Conservation (phyloP, 441 rosid species). For the Bruguiera hainesii region DNA sequence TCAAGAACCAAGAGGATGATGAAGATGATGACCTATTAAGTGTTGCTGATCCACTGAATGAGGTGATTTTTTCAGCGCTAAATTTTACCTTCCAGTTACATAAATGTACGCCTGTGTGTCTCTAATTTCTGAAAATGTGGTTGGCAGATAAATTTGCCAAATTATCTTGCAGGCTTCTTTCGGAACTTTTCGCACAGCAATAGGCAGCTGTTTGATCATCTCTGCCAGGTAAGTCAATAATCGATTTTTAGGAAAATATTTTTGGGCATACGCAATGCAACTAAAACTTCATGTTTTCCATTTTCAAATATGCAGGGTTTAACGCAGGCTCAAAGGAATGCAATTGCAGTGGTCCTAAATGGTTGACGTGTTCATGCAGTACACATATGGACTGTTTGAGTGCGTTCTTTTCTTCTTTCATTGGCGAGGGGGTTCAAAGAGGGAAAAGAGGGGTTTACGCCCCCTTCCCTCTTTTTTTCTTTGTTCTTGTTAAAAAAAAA, state of each 20-base stretch:
- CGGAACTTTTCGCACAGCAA: constrained; percentile 47
- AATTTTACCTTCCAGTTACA: not conserved
- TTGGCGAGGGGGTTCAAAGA: too few species aligned
- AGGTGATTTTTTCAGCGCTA: constrained; percentile 42
- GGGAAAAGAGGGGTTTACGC: too few species aligned
- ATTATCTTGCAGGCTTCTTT: constrained; percentile 61
- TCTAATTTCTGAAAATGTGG: constrained; percentile 14
- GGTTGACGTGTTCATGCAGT: constrained; percentile 29
- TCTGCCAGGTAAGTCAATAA: constrained; percentile 51
- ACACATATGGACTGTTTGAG: not conserved
- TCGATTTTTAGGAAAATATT: not conserved
- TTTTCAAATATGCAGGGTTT: constrained; percentile 43
- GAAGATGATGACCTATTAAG: constrained; percentile 51
- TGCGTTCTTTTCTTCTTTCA: not conserved
- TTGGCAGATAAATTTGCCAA: constrained; percentile 68
- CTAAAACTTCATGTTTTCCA: too few species aligned
- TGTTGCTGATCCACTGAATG: constrained; percentile 64
- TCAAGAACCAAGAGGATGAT: constrained; percentile 64
- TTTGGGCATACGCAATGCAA: not conserved
- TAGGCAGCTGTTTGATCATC: constrained; percentile 48
- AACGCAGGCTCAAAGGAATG: constrained; percentile 43
- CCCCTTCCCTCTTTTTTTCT: too few species aligned
- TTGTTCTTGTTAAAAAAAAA: too few species aligned
- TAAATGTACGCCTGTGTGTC: not conserved
- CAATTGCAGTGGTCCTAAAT: constrained; percentile 41